Evolutionary conservation across 129 eudicot genomes (phyloP), one percentile per base, ranked within the genome.

Genomic region (Centrapalus pauciflorus): DNA sequence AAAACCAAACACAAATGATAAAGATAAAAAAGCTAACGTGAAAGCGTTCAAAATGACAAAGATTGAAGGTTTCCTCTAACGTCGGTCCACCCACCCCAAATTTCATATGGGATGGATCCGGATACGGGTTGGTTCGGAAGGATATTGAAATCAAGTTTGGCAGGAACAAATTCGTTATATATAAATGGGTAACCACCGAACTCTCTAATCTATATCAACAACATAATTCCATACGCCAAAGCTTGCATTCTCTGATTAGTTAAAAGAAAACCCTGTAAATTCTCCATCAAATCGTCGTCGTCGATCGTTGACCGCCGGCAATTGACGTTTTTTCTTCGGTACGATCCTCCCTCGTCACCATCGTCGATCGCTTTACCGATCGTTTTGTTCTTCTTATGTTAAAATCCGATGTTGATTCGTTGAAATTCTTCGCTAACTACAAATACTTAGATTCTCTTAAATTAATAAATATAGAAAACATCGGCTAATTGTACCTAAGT

Each of bases 151-250:
- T 11, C 9, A 68, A 68, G 26, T 69, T 69, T 69, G 74, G 74
- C 50, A 55, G 74, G 74, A 69, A 69, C 17, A 37, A n/a, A 27
- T 14, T 54, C 17, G 54, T 55, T 69, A 55, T 69, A 69, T 55
- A 71, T n/a, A n/a, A n/a, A 61, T 30, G 37, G 54, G 69, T 61
- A 72, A 72, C 70, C 69, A 71, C 76, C 70, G 51, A 71, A 71
- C 70, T 61, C 59, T 45, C 59, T 9, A n/a, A 30, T 58, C 24
- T 29, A 29, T 6, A 69, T 54, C 52, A 37, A 19, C 49, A 38
- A 61, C 68, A 72, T 70, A 72, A 29, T 61, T 49, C 56, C 77
- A 21, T 72, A 72, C 77, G 77, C 69, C 20, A 72, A 60, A 69
- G 69, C 46, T 70, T 70, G 46, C 29, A 70, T 70, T 51, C 14